phyloP scores from a whole-genome alignment of 2,329 filamentous ascomycete species.

The Colletotrichum falcatum region DNA sequence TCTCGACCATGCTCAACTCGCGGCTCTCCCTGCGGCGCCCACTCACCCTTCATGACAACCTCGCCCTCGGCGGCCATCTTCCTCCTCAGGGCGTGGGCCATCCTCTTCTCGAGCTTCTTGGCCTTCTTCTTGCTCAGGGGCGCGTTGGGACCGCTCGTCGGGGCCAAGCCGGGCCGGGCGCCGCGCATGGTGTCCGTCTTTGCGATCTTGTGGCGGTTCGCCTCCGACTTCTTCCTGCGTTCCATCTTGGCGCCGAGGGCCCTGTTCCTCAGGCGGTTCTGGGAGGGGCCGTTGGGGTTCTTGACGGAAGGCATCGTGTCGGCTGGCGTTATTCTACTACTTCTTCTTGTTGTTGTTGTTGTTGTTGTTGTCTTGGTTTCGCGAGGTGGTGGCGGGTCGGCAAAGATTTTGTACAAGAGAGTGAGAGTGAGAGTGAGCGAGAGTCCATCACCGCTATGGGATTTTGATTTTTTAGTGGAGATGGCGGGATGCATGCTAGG shows the following conservation, averaged over 20 bases:
- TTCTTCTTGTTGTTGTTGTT: neutral
- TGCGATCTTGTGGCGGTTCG: conserved; percentile 53
- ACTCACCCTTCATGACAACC: conserved; percentile 60
- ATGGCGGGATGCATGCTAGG: conserved; percentile 16
- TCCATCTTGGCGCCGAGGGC: conserved; percentile 59
- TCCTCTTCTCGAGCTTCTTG: conserved; percentile 66
- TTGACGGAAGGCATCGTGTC: conserved; percentile 65
- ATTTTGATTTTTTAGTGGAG: conserved; percentile 35
- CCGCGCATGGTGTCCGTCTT: conserved; percentile 61
- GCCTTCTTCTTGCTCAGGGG: conserved; percentile 66
- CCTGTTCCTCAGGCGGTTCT: conserved; percentile 63
- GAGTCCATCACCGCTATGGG: conserved; percentile 10
- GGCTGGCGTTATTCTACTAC: neutral
- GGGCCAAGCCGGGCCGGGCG: conserved; percentile 64
- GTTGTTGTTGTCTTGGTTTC: neutral
- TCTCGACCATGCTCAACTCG: neutral
- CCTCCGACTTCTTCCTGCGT: conserved; percentile 56
- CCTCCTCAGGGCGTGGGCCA: conserved; percentile 64
- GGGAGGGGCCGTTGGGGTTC: conserved; percentile 69
- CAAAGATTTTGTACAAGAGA: no score
- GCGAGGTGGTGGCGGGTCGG: neutral
- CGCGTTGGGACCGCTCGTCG: conserved; percentile 65
- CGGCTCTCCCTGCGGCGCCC: neutral
- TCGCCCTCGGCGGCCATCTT: conserved; percentile 64
- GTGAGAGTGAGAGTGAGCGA: neutral